Evolutionary conservation across 768 basidiomycete species (phyloP).

Genomic region (Asterophora parasitica): DNA sequence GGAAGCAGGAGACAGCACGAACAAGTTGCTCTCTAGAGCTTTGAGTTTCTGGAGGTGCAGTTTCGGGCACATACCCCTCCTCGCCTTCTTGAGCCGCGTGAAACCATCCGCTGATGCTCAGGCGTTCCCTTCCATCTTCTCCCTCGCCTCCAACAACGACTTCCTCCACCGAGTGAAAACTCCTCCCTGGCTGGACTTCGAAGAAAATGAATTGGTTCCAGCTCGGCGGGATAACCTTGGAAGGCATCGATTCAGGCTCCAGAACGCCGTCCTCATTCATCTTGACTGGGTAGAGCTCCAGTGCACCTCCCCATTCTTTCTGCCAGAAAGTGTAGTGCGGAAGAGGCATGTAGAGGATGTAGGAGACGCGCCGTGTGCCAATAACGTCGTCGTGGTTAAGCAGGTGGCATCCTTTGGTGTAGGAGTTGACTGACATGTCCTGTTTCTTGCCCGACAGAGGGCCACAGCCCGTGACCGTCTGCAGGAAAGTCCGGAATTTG

Average conservation of each 20-base stretch:
- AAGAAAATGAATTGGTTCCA: slow-evolving; percentile 91
- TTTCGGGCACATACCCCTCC: slow-evolving; percentile 69
- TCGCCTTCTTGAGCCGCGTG: slow-evolving; percentile 90
- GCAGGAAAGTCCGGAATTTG: slow-evolving; percentile 78
- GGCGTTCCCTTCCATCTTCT: slow-evolving; percentile 63
- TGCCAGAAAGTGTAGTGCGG: slow-evolving; percentile 74
- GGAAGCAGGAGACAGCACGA: slow-evolving; percentile 30
- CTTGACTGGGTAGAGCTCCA: slow-evolving; percentile 85
- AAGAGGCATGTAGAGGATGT: slow-evolving; percentile 94
- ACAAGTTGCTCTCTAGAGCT: slow-evolving; percentile 94
- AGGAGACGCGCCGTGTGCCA: slow-evolving; percentile 87
- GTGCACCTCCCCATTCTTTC: slow-evolving; percentile 86
- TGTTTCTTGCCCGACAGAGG: slow-evolving; percentile 87
- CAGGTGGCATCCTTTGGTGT: slow-evolving; percentile 87
- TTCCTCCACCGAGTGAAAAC: slow-evolving; percentile 96
- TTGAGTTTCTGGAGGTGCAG: slow-evolving; percentile 43
- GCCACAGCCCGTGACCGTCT: slow-evolving; percentile 86
- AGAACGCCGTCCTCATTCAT: slow-evolving; percentile 54
- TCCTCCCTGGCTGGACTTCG: slow-evolving; percentile 90
- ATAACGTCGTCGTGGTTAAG: slow-evolving; percentile 99
- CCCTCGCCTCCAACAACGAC: slow-evolving; percentile 77
- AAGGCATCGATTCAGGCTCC: slow-evolving; percentile 64
- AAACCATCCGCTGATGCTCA: slow-evolving; percentile 97
- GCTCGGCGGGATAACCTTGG: slow-evolving; percentile 66
- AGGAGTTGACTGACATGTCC: slow-evolving; percentile 93